These are phyloP conservation scores for Lasiodiplodia gonubiensis DNA, from an alignment of 2,329 filamentous ascomycete species.

Conservation along the genomic window DNA sequence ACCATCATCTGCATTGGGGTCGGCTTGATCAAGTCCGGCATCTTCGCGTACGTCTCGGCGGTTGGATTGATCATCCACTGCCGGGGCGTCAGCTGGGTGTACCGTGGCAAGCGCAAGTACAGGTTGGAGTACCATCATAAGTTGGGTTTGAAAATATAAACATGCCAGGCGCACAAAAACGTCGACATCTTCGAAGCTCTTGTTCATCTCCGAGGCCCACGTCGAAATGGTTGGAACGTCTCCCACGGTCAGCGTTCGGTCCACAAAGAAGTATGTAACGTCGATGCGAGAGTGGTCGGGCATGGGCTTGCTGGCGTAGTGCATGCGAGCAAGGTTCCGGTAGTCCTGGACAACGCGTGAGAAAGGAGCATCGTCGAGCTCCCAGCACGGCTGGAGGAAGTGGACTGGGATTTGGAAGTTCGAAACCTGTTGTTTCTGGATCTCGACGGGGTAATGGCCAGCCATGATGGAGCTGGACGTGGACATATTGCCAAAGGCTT, in stretches of 20 bases:
- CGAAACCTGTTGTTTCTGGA: constrained; percentile 23
- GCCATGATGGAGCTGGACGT: constrained; percentile 25
- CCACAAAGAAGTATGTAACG: constrained; percentile 18
- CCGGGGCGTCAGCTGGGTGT: constrained; percentile 2
- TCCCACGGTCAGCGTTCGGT: not conserved
- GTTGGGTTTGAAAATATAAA: constrained; percentile 22
- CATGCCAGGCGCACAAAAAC: constrained; percentile 27
- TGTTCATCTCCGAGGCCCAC: constrained; percentile 27
- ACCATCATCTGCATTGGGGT: constrained; percentile 28
- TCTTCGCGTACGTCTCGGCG: constrained; percentile 24
- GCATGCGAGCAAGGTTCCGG: constrained; percentile 14
- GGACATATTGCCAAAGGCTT: constrained; percentile 20
- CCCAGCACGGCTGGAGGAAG: constrained; percentile 25
- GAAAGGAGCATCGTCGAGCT: constrained; percentile 15
- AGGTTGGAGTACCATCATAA: constrained; percentile 20
- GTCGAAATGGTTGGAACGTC: constrained; percentile 8
- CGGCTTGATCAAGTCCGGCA: constrained; percentile 27
- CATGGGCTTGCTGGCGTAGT: not conserved
- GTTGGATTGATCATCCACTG: constrained; percentile 28
- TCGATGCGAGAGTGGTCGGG: constrained; percentile 8
- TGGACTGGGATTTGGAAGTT: constrained; percentile 27
- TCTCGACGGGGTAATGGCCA: constrained; percentile 11
- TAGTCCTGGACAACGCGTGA: constrained; percentile 25
- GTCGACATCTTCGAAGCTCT: constrained; percentile 25
- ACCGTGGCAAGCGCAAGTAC: not conserved